These are phyloP conservation scores for Lolium perenne DNA, from an alignment of 176 grass and related monocot species.

Conservation along the genomic window DNA sequence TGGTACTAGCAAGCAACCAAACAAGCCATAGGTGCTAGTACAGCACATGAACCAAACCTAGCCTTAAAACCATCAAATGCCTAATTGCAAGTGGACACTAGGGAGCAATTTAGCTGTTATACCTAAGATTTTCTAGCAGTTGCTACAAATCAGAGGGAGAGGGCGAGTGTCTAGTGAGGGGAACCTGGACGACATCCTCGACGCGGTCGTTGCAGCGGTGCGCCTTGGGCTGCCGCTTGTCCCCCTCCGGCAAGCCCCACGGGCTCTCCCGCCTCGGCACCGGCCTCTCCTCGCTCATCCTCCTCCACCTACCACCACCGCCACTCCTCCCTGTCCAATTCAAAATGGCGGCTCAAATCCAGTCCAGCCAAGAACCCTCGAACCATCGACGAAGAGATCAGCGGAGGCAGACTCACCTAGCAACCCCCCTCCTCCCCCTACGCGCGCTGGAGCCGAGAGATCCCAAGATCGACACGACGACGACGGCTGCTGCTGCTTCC, in stretches of 20 bases:
- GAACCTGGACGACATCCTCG: constrained; percentile 88
- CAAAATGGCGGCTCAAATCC: constrained; percentile 39
- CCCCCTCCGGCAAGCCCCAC: constrained; percentile 90
- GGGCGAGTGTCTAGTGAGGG: not conserved
- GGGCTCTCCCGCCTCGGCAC: constrained; percentile 82
- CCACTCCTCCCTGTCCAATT: not conserved
- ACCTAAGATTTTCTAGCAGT: not conserved
- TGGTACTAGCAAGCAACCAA: not conserved
- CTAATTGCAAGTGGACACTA: too few species aligned
- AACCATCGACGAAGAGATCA: not conserved
- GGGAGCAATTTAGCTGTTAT: not conserved
- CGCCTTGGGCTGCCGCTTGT: constrained; percentile 74
- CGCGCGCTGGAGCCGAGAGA: constrained; percentile 9
- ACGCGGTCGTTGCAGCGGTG: constrained; percentile 92
- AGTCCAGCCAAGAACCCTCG: not conserved
- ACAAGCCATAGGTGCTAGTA: not conserved
- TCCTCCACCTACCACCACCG: not conserved
- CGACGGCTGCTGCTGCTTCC: constrained; percentile 13
- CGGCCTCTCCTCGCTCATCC: constrained; percentile 69
- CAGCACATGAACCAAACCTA: not conserved
- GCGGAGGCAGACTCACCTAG: not conserved
- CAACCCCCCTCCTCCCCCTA: not conserved
- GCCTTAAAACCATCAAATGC: not conserved
- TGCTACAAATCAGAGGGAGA: not conserved
- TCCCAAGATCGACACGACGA: constrained; percentile 28